phyloP scores from a whole-genome alignment of 441 rosid species.

The Jatropha multifida region DNA sequence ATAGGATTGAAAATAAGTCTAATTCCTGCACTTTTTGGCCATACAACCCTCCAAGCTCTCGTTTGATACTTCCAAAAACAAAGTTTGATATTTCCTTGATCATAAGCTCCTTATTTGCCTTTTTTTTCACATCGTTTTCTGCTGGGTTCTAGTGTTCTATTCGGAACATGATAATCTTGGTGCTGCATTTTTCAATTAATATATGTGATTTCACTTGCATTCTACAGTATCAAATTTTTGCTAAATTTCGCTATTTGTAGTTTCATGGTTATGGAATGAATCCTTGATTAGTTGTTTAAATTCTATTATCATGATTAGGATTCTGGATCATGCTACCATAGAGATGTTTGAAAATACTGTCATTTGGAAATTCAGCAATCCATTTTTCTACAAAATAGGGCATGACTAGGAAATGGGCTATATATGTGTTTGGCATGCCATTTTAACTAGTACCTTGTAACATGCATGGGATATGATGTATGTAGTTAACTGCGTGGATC shows the following conservation, averaged over 20 bases:
- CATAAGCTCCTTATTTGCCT: conserved; percentile 42
- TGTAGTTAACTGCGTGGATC: neutral
- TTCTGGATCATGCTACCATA: neutral
- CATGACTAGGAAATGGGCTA: neutral
- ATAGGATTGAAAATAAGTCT: no score
- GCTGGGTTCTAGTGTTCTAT: no score
- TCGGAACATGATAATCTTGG: no score
- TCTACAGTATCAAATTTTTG: no score
- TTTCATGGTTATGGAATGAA: neutral
- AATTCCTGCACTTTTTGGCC: no score
- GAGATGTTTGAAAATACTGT: neutral
- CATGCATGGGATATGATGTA: neutral
- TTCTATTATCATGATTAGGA: neutral
- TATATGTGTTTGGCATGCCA: neutral
- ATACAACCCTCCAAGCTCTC: neutral
- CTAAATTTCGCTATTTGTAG: neutral
- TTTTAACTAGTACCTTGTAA: neutral
- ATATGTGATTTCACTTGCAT: no score
- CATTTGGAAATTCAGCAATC: neutral
- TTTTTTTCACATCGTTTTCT: conserved; percentile 57
- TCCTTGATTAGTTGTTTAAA: neutral
- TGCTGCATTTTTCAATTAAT: no score
- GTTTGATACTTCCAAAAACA: neutral
- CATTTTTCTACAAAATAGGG: neutral
- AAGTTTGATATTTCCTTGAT: conserved; percentile 50